Evolutionary conservation across 345 rosid genomes (phyloP).

Genomic region (Eutrema japonicum): DNA sequence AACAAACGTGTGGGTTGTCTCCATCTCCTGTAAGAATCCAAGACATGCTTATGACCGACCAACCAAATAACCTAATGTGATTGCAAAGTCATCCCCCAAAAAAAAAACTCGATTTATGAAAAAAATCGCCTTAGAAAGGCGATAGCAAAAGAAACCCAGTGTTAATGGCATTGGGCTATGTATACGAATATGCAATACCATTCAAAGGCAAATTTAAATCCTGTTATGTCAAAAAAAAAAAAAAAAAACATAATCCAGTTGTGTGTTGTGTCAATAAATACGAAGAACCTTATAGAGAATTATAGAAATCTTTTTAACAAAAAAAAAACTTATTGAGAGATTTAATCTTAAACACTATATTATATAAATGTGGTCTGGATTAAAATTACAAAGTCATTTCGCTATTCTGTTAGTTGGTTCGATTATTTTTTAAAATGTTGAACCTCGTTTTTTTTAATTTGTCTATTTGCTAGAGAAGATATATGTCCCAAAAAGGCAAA

Average conservation of each 20-base stretch:
- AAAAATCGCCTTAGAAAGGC: not conserved
- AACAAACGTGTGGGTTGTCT: conserved; percentile 42
- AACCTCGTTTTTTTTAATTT: too few relatives aligned
- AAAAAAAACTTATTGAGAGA: not conserved
- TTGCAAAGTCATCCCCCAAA: conserved; percentile 3
- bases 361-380: too few relatives aligned
- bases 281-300: too few relatives aligned
- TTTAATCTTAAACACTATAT: not conserved
- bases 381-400: too few relatives aligned
- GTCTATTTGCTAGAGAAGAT: too few relatives aligned
- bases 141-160: conserved; percentile 11
- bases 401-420: too few relatives aligned
- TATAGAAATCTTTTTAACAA: too few relatives aligned
- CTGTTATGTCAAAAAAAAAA: too few relatives aligned
- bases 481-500: too few relatives aligned
- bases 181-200: not conserved
- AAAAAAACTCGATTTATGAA: not conserved
- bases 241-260: too few relatives aligned
- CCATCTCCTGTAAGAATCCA: conserved; percentile 28
- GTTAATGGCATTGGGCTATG: not conserved
- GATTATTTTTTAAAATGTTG: too few relatives aligned
- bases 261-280: too few relatives aligned
- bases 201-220: not conserved
- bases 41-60: conserved; percentile 33
- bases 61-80: conserved; percentile 14